Evolutionary conservation across 192 early-diverging fungal species (phyloP), one percentile per base, ranked within the genome.

Genomic region (Umbelopsis sp.): DNA sequence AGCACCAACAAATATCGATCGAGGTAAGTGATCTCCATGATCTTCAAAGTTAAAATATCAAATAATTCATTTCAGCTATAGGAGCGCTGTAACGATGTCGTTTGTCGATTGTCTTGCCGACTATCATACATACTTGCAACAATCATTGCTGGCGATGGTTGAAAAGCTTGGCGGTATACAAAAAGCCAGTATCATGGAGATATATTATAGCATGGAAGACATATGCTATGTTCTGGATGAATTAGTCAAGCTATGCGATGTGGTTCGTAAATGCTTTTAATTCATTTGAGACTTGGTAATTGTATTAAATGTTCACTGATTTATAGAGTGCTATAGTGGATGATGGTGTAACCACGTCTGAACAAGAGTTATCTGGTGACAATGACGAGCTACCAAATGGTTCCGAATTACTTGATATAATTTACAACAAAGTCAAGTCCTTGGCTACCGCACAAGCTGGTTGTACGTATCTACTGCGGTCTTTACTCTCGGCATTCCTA

Each of bases 71-170:
- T 5, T 6, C 31, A 32, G 31, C 12, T 20, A 11, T 20, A 62
- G 56, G 31, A 62, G 56, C n/a, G 32, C 31, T n/a, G 31, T 32
- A 14, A n/a, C 56, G 4, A 62, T 32, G 26, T 10, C 56, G 4
- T 62, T 62, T 32, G 56, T 62, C 16, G 29, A 36, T n/a, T 62
- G 56, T n/a, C 31, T 62, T 29, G 26, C 17, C 20, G 56, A 62
- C 14, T 62, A 62, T 34, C 56, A 62, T 62, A 6, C 26, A 7
- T 62, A 62, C 34, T n/a, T 62, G 17, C 56, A 62, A 62, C 26
- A 62, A n/a, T 62, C 56, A 62, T 62, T 62, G 31, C 56, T 62
- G 56, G 56, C 56, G 17, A 62, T 62, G 56, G 29, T 62, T 29
- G 56, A 62, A 11, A 29, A 20, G 20, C 10, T 62, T 34, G 56